Base-by-base conservation (phyloP, 2,329 filamentous ascomycete genomes). In the Colletotrichum tamarilloi region DNA sequence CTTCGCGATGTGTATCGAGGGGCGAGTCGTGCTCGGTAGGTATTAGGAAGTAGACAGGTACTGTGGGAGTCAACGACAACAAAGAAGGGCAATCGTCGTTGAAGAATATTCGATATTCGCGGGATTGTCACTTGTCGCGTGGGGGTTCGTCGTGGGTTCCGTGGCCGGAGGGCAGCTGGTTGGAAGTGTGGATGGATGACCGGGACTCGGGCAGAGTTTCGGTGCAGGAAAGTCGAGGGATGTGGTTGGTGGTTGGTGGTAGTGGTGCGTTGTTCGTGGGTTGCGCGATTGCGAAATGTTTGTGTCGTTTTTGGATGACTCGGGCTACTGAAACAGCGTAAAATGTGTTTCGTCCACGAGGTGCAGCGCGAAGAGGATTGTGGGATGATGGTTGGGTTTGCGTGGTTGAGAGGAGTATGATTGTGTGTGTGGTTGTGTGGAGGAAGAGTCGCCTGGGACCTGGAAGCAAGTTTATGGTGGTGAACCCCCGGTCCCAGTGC, bases 281-380 rank as follows among this genome's bases (percentile, higher is more conserved):
- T n/a, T 62, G 65, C 66, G 73, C 70, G 55, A 65, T 58, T 73
- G 62, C 58, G 60, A 38, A 42, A 32, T 32, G 55, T 66, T 56
- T 16, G 30, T 49, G 38, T 71, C 14, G 55, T 73, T 42, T 59
- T 59, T 67, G 67, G 68, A 35, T 67, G 16, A 69, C 65, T 72
- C 65, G 69, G 58, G 59, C 49, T 69, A 72, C 58, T 69, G 69
- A 72, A 72, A 69, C 69, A 69, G 65, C 58, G n/a, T 2, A 28
- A 64, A 69, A 71, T 71, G 71, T 65, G 71, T 73, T 73, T 73
- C 71, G 67, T 73, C 67, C 71, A 60, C 67, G 71, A 73, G 71
- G 35, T 55, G 67, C 46, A 66, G 67, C 71, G 71, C 67, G 59
- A 64, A 64, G 67, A 32, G 26, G 59, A 9, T 69, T 69, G 55